Evolutionary conservation across 2,329 filamentous ascomycete species (phyloP).

Genomic region (Diplodia seriata): DNA sequence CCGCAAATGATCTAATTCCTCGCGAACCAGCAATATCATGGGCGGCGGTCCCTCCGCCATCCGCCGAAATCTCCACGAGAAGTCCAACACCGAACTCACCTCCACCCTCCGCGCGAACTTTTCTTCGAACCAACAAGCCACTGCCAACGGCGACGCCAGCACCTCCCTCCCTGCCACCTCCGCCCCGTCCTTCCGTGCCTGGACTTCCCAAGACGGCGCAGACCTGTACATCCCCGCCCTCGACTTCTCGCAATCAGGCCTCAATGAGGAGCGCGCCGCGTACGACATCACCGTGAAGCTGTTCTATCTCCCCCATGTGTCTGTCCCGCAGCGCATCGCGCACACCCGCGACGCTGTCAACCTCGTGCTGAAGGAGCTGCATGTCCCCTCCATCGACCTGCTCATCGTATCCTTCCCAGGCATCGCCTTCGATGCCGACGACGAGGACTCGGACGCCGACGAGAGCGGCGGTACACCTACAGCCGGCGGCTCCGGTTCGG

Average conservation of each 20-base stretch:
- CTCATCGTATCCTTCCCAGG: slow-evolving; percentile 93
- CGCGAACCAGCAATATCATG: slow-evolving; percentile 83
- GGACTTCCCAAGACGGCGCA: slow-evolving; percentile 65
- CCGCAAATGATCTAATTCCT: slow-evolving; percentile 43
- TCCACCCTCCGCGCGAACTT: slow-evolving; percentile 88
- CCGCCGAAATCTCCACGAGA: slow-evolving; percentile 75
- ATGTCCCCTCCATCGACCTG: slow-evolving; percentile 78
- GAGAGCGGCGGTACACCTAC: slow-evolving; percentile 34
- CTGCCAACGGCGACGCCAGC: slow-evolving; percentile 39
- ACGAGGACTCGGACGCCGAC: slow-evolving; percentile 73
- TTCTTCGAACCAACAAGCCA: slow-evolving; percentile 65
- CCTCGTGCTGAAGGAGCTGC: slow-evolving; percentile 80
- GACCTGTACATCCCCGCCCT: slow-evolving; percentile 79
- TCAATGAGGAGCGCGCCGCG: slow-evolving; percentile 80
- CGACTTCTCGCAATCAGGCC: slow-evolving; percentile 71
- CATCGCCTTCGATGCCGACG: slow-evolving; percentile 90
- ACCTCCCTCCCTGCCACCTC: slow-evolving; percentile 39
- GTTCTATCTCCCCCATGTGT: slow-evolving; percentile 82
- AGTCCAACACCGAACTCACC: slow-evolving; percentile 92
- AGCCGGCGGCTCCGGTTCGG: slow-evolving; percentile 36
- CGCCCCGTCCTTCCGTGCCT: slow-evolving; percentile 57
- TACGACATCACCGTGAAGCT: slow-evolving; percentile 97
- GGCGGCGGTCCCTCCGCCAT: slow-evolving; percentile 83
- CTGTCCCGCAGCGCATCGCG: slow-evolving; percentile 67
- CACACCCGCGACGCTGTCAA: slow-evolving; percentile 81